Evolutionary conservation across 352 stramenopile genomes (phyloP), one percentile per base, ranked within the genome.

Genomic region (Pythium phragmitis): DNA sequence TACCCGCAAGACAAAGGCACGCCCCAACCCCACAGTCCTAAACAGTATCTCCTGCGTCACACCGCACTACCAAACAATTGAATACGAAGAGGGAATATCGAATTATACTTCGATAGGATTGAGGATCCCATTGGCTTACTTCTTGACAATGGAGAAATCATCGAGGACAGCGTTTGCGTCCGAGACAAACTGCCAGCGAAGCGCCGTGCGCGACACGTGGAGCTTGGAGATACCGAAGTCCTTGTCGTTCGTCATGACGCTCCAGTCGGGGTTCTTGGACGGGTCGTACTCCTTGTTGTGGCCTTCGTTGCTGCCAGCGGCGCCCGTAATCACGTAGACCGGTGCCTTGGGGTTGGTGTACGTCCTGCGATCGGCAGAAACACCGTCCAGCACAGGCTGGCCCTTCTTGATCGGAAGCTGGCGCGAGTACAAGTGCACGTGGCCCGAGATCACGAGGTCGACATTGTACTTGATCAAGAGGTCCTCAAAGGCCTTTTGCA

Each of bases 391-490:
- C 13, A 81, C 36, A 0, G 65, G 54, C 21, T 63, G 68, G 50
- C 58, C 66, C n/a, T 81, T 73, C 16, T 69, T 70, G 19, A 72
- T 80, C 16, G 79, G 79, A 14, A 71, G 74, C 17, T 79, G 72
- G n/a, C 79, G 76, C 41, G 80, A 76, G 57, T 88, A 88, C 13
- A 70, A 63, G 56, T 88, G 79, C 21, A 82, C 74, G 42, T 88
- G 79, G 21, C 72, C 79, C 8, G 75, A 54, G 0, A 76, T 47
- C 39, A 87, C 78, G n/a, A 84, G n/a, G 45, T 88, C 79, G 16
- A 88, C 79, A 7, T 75, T 72, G 68, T 83, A 86, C 64, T 81
- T 78, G 60, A 86, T 77, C 43, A 86, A 80, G 1, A 88, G 64
- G 9, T 79, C 53, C 42, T 88, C 79, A 45, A 88, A 88, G 2